Percentiles rank a stretch among this genome's conserved stretches.
Conservation (phyloP, 768 basidiomycete genomes). For the Amanita molliuscula region DNA sequence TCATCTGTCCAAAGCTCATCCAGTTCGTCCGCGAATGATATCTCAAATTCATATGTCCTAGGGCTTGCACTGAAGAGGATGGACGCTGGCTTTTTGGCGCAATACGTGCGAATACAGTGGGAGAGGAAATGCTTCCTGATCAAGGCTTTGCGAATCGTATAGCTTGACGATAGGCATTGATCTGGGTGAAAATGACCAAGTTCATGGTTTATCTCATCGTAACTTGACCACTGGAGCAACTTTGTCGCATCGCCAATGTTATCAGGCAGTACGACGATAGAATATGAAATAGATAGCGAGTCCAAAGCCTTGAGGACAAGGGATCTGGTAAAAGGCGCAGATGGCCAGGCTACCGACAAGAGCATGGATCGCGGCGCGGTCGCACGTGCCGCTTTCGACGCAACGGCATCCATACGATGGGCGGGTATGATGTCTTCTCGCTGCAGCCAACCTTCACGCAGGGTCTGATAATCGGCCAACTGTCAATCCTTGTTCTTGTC, state of each 20-base stretch:
- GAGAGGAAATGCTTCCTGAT: conserved; percentile 94
- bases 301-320: conserved; percentile 33
- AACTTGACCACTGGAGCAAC: conserved; percentile 76
- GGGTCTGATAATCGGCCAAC: conserved; percentile 85
- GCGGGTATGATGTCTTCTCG: conserved; percentile 53
- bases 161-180: conserved; percentile 63
- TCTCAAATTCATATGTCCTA: conserved; percentile 72
- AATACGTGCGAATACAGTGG: conserved; percentile 57
- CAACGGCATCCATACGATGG: conserved; percentile 19
- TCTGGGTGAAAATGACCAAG: conserved; percentile 43
- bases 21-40: conserved; percentile 87
- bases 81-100: conserved; percentile 59
- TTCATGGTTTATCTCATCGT: conserved; percentile 78
- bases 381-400: conserved; percentile 11
- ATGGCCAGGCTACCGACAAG: conserved; percentile 35
- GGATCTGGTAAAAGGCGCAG: conserved; percentile 35
- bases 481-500: conserved; percentile 73
- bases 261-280: conserved; percentile 12
- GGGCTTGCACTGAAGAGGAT: conserved; percentile 49
- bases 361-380: conserved; percentile 4
- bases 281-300: conserved; percentile 13
- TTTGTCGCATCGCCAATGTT: conserved; percentile 6
- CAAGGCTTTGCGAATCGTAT: conserved; percentile 84
- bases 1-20: conserved; percentile 93
- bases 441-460: conserved; percentile 91